Evolutionary conservation across 2,329 filamentous ascomycete genomes (phyloP), one percentile per base, ranked within the genome.

Genomic region (Botrytis pseudocinerea): DNA sequence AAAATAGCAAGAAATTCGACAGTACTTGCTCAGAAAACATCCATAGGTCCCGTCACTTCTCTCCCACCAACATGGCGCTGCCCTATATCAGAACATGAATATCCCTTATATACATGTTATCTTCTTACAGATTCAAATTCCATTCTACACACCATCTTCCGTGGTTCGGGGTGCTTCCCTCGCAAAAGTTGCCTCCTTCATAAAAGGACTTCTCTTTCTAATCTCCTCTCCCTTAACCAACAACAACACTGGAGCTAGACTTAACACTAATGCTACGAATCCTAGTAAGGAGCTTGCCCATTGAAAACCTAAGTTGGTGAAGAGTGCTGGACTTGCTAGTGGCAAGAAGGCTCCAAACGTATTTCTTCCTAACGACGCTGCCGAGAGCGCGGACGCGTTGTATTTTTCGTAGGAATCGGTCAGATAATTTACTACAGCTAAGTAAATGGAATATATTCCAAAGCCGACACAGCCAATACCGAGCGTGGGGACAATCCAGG

Each of bases 161-260:
- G 46, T 54, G 25, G 32, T 28, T 35, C 28, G 25, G 12, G 16
- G 22, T 40, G 16, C 32, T 22, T 69, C n/a, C 20, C 40, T 59
- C 32, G 35, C 51, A 69, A 69, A 69, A 18, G 48, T 69, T 22
- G 70, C 69, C 66, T 82, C 78, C 61, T 76, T 77, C 81, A 83
- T 83, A 72, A 83, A 83, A 1, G 80, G 81, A 75, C 82, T 83
- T 44, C 73, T 79, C 48, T 76, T 77, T 70, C 83, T 78, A 70
- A 87, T 84, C 5, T 76, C 78, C 32, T 78, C 80, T 0, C 85
- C 85, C 76, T 83, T 83, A 10, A 80, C 76, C 48, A 85, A 78
- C 72, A 85, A 71, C 1, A 84, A 76, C 0, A 83, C 83, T 2
- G 84, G 66, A n/a, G 51, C 66, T 28, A 69, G 42, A 59, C 66